phyloP scores from a whole-genome alignment of 2,329 filamentous ascomycete genomes.

The Hypomyces rosellus region DNA sequence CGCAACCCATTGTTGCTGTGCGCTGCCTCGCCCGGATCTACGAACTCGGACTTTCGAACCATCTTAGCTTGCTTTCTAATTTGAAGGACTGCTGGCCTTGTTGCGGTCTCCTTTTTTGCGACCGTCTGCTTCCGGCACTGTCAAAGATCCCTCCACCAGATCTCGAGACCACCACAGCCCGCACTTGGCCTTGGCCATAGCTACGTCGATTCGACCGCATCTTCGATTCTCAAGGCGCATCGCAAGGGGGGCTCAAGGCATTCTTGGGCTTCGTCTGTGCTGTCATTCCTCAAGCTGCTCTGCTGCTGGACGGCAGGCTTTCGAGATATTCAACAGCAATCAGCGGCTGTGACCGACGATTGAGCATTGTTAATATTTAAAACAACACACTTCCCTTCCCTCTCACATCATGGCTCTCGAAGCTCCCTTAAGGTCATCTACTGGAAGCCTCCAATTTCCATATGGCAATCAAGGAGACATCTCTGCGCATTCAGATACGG shows the following conservation, averaged over 20 bases:
- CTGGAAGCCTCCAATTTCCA: conserved; percentile 38
- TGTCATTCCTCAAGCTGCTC: conserved; percentile 9
- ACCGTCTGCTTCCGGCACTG: conserved; percentile 14
- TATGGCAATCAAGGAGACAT: conserved; percentile 44
- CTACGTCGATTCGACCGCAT: conserved; percentile 7
- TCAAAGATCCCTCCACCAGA: conserved; percentile 1
- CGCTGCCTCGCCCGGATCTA: conserved; percentile 8
- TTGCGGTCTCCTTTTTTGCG: conserved; percentile 15
- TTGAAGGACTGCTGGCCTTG: conserved; percentile 19
- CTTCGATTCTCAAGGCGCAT: conserved; percentile 5
- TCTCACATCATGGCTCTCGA: conserved; percentile 30
- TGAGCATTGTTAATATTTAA: neutral
- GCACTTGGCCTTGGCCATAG: neutral
- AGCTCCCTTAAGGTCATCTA: conserved; percentile 57
- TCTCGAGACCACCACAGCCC: conserved; percentile 2
- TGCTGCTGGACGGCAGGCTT: conserved; percentile 1
- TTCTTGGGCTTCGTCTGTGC: conserved; percentile 15
- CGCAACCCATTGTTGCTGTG: conserved; percentile 1
- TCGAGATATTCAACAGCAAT: no score
- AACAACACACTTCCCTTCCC: neutral
- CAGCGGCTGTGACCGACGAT: neutral
- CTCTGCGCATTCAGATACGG: conserved; percentile 48
- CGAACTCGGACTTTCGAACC: conserved; percentile 12
- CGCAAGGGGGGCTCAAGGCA: conserved; percentile 18
- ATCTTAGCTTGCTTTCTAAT: conserved; percentile 16